Base-by-base conservation (phyloP, 352 stramenopile species). In the Phytophthora idaei region DNA sequence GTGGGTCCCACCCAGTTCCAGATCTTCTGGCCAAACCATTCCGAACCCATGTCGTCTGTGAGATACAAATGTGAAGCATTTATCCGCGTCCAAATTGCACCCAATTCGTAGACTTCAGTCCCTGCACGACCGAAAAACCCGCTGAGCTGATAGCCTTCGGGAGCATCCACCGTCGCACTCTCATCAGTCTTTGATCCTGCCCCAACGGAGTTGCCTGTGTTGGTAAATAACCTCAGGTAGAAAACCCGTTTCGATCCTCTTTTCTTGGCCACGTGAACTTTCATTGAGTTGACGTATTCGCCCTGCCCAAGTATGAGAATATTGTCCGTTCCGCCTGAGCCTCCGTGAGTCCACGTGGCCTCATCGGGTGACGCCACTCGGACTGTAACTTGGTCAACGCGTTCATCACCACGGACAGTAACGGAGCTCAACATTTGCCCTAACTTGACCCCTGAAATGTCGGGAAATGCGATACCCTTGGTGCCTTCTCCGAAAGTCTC, bases 1-100 rank as follows among this genome's bases (percentile, higher is more conserved):
- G 52, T 58, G 28, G 56, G 49, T 12, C 76, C 79, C 28, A 87
- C 69, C 78, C 78, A 83, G 58, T 79, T 74, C 32, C 63, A 46
- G 27, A 70, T 66, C 58, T 57, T 70, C n/a, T 59, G 58, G 42
- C 63, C 63, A 25, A 66, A 70, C 63, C 63, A 70, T 54, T 66
- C 63, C 25, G 48, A 51, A 14, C 63, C 63, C 63, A 70, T 70
- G 14, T 55, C 56, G 37, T 70, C 63, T 28, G 56, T 70, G 14
- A 70, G 56, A 11, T 28, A 32, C 63, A 70, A 56, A 34, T 64
- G 37, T n/a, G 42, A 57, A n/a, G 49, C 56, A 12, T 58, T 66
- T 5, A 47, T 65, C 56, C 46, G 51, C 14, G 63, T 70, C 63
- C 63, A 70, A 54, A 70, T 70, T 4, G 45, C 45, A 2, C 63